Percentiles rank a stretch among this genome's conserved stretches.
These are phyloP conservation scores for Coemansia sp. DNA, from an alignment of 192 early-diverging fungal species.

Conservation along the genomic window DNA sequence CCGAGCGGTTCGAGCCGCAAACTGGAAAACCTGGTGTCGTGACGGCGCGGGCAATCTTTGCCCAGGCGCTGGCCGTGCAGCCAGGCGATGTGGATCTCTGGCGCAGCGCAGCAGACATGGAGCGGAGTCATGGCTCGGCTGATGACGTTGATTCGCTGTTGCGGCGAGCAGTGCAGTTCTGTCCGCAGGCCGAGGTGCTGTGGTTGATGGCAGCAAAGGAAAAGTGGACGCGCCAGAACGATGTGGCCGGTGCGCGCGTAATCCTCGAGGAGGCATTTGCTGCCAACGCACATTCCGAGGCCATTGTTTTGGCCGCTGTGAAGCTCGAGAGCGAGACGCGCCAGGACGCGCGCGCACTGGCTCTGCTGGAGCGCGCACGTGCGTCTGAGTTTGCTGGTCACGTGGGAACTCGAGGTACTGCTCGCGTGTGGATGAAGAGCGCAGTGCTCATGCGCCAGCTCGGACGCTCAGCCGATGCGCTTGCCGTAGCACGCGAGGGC, in stretches of 20 bases:
- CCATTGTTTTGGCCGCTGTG: constrained; percentile 94
- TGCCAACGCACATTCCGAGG: constrained; percentile 88
- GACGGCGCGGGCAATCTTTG: constrained; percentile 87
- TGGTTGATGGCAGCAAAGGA: constrained; percentile 99
- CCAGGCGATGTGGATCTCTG: constrained; percentile 83
- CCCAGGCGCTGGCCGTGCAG: constrained; percentile 71
- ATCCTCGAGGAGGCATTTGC: constrained; percentile 85
- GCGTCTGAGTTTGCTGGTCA: constrained; percentile 4
- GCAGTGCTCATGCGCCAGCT: constrained; percentile 82
- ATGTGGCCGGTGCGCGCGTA: constrained; percentile 77
- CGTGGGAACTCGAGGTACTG: constrained; percentile 61
- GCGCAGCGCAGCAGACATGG: constrained; percentile 81
- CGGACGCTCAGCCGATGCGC: constrained; percentile 62
- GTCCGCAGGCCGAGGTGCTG: constrained; percentile 87
- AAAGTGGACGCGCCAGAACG: constrained; percentile 75
- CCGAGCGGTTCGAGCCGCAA: constrained; percentile 63
- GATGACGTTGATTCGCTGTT: constrained; percentile 75
- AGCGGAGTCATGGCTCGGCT: constrained; percentile 76
- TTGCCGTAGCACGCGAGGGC: constrained; percentile 66
- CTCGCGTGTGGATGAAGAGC: constrained; percentile 95
- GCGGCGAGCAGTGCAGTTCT: constrained; percentile 80
- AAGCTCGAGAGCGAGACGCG: constrained; percentile 92
- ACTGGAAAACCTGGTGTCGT: constrained; percentile 57
- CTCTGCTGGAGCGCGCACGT: constrained; percentile 73
- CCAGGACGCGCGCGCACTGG: constrained; percentile 73